Conservation (phyloP, 306 rosid genomes). For the Delonix regia region DNA sequence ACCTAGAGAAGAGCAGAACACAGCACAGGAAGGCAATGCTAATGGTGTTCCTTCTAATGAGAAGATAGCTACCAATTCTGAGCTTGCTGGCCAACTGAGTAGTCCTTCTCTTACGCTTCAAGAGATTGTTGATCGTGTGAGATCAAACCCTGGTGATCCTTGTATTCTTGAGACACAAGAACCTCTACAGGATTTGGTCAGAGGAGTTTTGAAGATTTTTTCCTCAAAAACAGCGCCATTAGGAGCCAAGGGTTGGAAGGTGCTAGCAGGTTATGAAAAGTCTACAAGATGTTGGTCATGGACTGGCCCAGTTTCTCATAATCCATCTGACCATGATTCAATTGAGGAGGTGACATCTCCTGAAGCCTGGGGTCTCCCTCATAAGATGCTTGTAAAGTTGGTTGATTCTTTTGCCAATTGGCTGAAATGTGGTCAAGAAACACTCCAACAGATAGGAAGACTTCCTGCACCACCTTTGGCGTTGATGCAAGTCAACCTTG, state of each 20-base stretch:
- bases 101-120: conserved; percentile 71
- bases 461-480: conserved; percentile 96
- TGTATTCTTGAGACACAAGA: conserved; percentile 96
- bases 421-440: conserved; percentile 99
- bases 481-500: conserved; percentile 87
- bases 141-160: conserved; percentile 95
- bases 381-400: conserved; percentile 94
- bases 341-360: conserved; percentile 84
- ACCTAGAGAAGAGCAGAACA: conserved; percentile 54
- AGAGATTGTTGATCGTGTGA: conserved; percentile 84
- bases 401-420: conserved; percentile 98
- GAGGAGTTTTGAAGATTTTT: conserved; percentile 95
- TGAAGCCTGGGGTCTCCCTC: conserved; percentile 95
- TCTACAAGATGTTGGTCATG: conserved; percentile 87
- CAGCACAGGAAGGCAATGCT: conserved; percentile 47
- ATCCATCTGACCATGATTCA: conserved; percentile 63
- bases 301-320: conserved; percentile 76
- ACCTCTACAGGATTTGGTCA: conserved; percentile 95
- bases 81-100: conserved; percentile 55
- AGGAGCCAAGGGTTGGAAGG: conserved; percentile 98
- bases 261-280: conserved; percentile 74
- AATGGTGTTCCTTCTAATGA: conserved; percentile 31
- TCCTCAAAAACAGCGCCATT: conserved; percentile 97
- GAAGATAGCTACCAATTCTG: conserved; percentile 40
- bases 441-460: conserved; percentile 96